Conservation (phyloP, 306 rosid species). For the Nissolia schottii region DNA sequence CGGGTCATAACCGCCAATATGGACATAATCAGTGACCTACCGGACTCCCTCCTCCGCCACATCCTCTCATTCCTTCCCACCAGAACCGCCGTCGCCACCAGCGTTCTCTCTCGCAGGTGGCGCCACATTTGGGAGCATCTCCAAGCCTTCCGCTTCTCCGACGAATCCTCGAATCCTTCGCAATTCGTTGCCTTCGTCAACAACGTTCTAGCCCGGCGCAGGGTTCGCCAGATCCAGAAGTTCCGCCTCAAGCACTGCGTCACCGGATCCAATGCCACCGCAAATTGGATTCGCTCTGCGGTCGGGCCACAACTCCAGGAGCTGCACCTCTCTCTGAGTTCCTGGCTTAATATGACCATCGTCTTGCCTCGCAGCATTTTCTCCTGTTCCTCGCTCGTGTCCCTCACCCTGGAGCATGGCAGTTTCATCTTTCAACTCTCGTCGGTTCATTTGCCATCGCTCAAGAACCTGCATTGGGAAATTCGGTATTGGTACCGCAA, state of each 20-base stretch:
- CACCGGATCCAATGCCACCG: too few relatives aligned
- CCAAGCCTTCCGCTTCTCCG: neutral
- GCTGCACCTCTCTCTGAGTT: neutral
- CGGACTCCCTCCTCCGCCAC: neutral
- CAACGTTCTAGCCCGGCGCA: neutral
- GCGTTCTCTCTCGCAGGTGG: neutral
- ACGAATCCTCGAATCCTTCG: neutral
- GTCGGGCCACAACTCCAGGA: neutral
- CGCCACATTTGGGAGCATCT: neutral
- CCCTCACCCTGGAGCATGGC: neutral
- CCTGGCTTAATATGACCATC: too few relatives aligned
- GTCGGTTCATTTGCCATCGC: neutral
- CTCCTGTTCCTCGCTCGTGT: neutral
- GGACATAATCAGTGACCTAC: neutral
- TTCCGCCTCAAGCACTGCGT: neutral
- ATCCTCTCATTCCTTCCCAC: conserved; percentile 21
- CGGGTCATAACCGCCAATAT: too few relatives aligned
- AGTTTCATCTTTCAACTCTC: neutral
- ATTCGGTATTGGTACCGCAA: too few relatives aligned
- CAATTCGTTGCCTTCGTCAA: neutral
- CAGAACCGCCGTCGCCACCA: neutral
- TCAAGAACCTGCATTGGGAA: neutral
- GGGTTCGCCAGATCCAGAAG: neutral
- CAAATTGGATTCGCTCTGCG: neutral
- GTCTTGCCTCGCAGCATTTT: neutral